phyloP scores from a whole-genome alignment of 495 filamentous ascomycete genomes.

The Xylaria venustula region DNA sequence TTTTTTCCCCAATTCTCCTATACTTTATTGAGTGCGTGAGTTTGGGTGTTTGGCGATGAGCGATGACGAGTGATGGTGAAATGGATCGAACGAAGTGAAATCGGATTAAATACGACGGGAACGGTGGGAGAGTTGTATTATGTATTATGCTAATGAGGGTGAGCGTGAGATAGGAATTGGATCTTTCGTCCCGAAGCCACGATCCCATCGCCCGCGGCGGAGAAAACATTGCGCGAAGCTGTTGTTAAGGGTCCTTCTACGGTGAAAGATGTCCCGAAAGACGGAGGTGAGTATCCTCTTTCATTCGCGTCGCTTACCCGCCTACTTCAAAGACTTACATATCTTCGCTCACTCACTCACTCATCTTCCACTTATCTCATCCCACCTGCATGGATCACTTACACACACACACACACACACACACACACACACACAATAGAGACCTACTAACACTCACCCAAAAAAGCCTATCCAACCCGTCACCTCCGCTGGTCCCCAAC shows the following conservation, averaged over 20 bases:
- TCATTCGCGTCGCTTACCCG: not conserved
- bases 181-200: constrained; percentile 54
- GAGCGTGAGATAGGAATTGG: constrained; percentile 48
- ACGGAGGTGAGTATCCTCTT: not conserved
- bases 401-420: no score
- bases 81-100: not conserved
- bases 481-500: constrained; percentile 54
- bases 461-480: constrained; percentile 12
- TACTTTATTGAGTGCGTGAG: not conserved
- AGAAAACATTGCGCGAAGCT: not conserved
- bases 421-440: no score
- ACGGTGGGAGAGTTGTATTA: no score
- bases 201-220: constrained; percentile 12
- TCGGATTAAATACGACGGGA: not conserved
- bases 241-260: constrained; percentile 10
- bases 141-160: constrained; percentile 10
- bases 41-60: not conserved
- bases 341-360: no score
- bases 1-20: not conserved
- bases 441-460: not conserved
- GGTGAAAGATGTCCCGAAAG: constrained; percentile 11
- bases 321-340: no score
- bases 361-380: no score
- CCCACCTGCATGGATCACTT: no score
- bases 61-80: not conserved